A percentile compares a stretch with the other conserved stretches of the same genome.
Conservation (phyloP, 495 filamentous ascomycete genomes). For the Extremus antarcticus region DNA sequence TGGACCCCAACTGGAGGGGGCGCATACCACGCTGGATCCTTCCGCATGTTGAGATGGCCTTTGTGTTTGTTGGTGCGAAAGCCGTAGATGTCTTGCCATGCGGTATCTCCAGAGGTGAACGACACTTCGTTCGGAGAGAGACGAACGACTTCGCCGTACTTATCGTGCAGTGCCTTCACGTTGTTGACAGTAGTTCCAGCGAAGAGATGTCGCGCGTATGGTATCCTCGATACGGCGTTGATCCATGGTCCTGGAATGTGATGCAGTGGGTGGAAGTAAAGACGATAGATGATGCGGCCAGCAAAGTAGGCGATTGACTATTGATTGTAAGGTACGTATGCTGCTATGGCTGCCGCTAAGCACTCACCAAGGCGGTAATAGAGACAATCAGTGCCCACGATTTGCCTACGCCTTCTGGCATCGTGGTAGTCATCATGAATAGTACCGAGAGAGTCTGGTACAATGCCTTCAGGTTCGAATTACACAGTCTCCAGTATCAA, state of each 20-base stretch:
- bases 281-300: constrained; percentile 30
- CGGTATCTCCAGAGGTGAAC: constrained; percentile 18
- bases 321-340: neutral
- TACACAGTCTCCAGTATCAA: no score
- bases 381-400: neutral
- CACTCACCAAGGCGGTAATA: neutral
- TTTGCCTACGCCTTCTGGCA: neutral
- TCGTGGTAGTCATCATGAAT: neutral
- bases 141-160: constrained; percentile 22
- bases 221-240: constrained; percentile 17
- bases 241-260: constrained; percentile 39
- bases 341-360: neutral
- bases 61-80: constrained; percentile 14
- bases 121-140: constrained; percentile 22
- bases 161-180: constrained; percentile 12
- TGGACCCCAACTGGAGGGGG: constrained; percentile 15
- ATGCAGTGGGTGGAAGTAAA: constrained; percentile 41
- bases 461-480: no score
- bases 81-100: constrained; percentile 25
- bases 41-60: constrained; percentile 21
- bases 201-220: constrained; percentile 14
- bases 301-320: constrained; percentile 4
- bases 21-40: constrained; percentile 23
- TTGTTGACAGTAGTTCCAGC: constrained; percentile 12
- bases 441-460: no score